Base-by-base conservation (phyloP, 345 rosid species). In the Mallotus nudiflorus region DNA sequence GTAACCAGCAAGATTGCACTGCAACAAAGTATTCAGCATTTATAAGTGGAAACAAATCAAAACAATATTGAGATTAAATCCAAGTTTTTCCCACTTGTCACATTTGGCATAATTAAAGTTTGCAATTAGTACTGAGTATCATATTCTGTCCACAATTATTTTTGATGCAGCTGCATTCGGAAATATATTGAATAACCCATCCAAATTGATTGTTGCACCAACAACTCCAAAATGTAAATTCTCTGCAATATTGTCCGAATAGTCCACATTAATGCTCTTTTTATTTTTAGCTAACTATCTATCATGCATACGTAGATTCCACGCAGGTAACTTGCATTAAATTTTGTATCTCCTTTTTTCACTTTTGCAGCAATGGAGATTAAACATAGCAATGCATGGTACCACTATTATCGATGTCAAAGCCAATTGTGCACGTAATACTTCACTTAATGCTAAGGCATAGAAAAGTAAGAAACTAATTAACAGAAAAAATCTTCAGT, bases 401-500 rank as follows among this genome's bases (percentile, higher is more conserved):
- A 4, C 16, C n/a, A 19, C 53, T 15, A 31, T 46, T 4, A 8
- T 61, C 37, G 25, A 45, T n/a, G 49, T n/a, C 46, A 65, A 19
- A 55, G 56, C 29, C 29, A 53, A 54, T 3, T 27, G 9, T 16
- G 35, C 57, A 13, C 50, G 15, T 4, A 20, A 5, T 67, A 16
- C 15, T 1, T 4, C 61, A 18, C 37, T 54, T 67, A 33, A 27
- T 5, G 6, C 39, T 40, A 6, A 6, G 25, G 49, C 61, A 67
- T 22, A 16, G 51, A 14, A 67, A 67, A 24, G 25, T 35, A 39
- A 50, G 59, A 57, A 33, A 33, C 69, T 18, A 22, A 66, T 49
- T 48, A 51, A 33, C n/a, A 51, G 16, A 22, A 11, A 31, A 67
- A 18, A 12, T 20, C n/a, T 57, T 49, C 25, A 48, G 33, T 20